Evolutionary conservation across 2,329 filamentous ascomycete genomes (phyloP), one percentile per base, ranked within the genome.

Genomic region (Aschersonia sp.): DNA sequence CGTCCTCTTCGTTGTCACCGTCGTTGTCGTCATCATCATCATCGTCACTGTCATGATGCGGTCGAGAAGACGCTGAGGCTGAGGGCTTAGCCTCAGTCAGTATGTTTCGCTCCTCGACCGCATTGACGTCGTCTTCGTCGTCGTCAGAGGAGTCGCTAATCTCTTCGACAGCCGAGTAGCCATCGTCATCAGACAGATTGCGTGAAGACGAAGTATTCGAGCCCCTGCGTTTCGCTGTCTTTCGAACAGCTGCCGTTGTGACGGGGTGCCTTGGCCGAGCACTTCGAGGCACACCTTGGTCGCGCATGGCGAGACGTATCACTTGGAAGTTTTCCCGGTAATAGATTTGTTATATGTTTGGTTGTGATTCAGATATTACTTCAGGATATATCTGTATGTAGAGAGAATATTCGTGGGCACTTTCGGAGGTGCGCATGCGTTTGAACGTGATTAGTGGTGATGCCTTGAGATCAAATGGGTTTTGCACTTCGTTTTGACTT

Each of bases 81-180:
- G 62, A 56, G 51, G 61, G 60, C 40, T 66, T 58, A 52, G 62
- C 65, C 53, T 71, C 65, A 48, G 64, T 64, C 49, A 85, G 70
- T 52, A 89, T 86, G 55, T 82, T 77, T 62, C 80, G 74, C 68
- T 88, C 85, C 74, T 92, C 86, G 69, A 79, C 74, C 71, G 81
- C 77, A 58, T 84, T 76, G 48, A 90, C 78, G 71, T 85, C 78
- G 53, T 84, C 78, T 62, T 90, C 83, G 61, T 90, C 85, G 53
- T 87, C 82, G 52, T 89, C 76, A 47, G 76, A 85, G 9, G 79
- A 82, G 56, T 89, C 85, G 54, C 77, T 85, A 51, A 94, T 83
- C 45, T 87, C 78, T 59, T 90, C 84, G 50, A 94, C 82, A 39
- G 73, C 83, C 2, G 80, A 84, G 62, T 88, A 87, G 48, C 79